Evolutionary conservation across 768 basidiomycete species (phyloP), one percentile per base, ranked within the genome.

Genomic region (Phaffia tasmanica): DNA sequence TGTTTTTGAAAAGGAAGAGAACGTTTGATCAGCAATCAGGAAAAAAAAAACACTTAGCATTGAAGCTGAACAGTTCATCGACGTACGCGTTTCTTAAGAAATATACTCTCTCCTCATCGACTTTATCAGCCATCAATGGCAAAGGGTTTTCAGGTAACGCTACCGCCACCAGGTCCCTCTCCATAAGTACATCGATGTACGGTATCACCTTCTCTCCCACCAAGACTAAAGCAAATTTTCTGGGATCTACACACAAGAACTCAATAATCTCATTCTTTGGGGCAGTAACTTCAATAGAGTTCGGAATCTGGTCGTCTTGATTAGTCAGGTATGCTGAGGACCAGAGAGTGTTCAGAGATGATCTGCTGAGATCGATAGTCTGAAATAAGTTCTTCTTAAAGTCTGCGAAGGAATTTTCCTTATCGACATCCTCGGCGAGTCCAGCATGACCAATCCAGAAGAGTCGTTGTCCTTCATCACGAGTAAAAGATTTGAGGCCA

Each of bases 91-190:
- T 74, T 60, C 81, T 79, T 51, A 90, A 80, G 68, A 81, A 81
- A 4, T 81, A 77, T 35, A 84, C 73, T 21, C 84, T 82, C 8
- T 80, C 73, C 19, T 79, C 70, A 0, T 85, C 83, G 25, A 91
- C 85, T 27, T 86, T 81, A 21, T 81, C 68, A 72, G 71, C 72
- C 0, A 42, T 25, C 49, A 47, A 29, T 25, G 70, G 70, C 15
- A 80, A 81, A 0, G 81, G 68, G 47, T 65, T 57, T 3, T 80
- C 70, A 14, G 86, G 83, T 0, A 92, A 76, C 1, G 83, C 78
- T 19, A 82, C 82, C 9, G 86, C 81, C 69, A 83, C 87, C 83
- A 87, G 87, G 77, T 83, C 85, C 18, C 79, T 80, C 0, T 88
- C 89, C n/a, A 89, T 79, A 69, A 82, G 71, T 14, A 79, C 80